Evolutionary conservation across 169 alveolate genomes (phyloP), one percentile per base, ranked within the genome.

Genomic region (Amoebophrya sp.): DNA sequence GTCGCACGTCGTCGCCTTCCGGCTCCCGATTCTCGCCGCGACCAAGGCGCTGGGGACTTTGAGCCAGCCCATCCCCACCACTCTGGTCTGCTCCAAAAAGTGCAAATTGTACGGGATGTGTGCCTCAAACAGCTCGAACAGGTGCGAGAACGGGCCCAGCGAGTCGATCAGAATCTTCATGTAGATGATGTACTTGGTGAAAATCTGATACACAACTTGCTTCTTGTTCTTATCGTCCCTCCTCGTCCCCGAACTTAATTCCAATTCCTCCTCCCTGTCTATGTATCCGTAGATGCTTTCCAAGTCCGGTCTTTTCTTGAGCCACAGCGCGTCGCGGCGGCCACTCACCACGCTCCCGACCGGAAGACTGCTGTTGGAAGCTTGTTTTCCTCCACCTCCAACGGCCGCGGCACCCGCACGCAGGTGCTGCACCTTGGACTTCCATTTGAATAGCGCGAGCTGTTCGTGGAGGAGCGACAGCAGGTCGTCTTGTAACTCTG

Each of bases 161-260:
- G 78, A 58, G 29, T 58, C 78, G 78, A 58, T 58, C 78, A 58
- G 78, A n/a, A 58, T 58, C 78, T 58, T 58, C 78, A 58, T 58
- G 78, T 58, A 58, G 5, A 58, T n/a, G 78, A 58, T 58, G 78
- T 58, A 58, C 23, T 58, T 58, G 26, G 78, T 58, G 39, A 16
- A 58, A 23, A 58, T 29, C 23, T 58, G 78, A 29, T 58, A 58
- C 10, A 58, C 78, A 29, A 58, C 7, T 16, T 58, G 7, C 29
- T 4, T 2, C 38, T 7, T 4, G 10, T 23, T n/a, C 23, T 23
- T 10, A 4, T 58, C 5, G 78, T 16, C 23, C 78, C 38, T 58
- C 78, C 34, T 58, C 29, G 29, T 16, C 38, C 34, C 23, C 38
- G n/a, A n/a, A n/a, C n/a, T n/a, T n/a, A n/a, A n/a, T 2, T 58